Evolutionary conservation across 1,284 basidiomycete genomes (phyloP), one percentile per base, ranked within the genome.

Genomic region (Malassezia nana): DNA sequence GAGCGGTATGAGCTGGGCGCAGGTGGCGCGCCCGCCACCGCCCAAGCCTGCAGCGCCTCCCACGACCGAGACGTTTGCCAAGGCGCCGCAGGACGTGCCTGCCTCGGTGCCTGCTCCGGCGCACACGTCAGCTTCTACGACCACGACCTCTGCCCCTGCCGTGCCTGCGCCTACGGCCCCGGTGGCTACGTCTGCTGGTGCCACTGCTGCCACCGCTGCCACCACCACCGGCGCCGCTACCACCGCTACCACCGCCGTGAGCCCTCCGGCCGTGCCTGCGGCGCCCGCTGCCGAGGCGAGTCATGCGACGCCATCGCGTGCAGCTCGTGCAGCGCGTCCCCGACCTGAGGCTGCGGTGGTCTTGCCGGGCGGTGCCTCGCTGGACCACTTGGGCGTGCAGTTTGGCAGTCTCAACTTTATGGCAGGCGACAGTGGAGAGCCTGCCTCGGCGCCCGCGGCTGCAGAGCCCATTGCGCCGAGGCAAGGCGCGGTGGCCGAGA

Each of bases 341-440:
- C 61, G 59, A 41, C 71, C 72, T 51, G 69, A 72, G 20, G 64
- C 62, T 16, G 59, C 71, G 7, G 69, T 74, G 25, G 68, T 70
- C 28, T 65, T 74, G 65, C 63, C 68, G n/a, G 67, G 68, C 25
- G 65, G 63, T 25, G 56, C 57, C 22, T 57, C 63, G 47, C 60
- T 72, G 33, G 71, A 74, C 64, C 69, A 60, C 43, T 64, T 74
- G 13, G 71, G 69, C 44, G 61, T 72, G 25, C 63, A 69, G 48
- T 74, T 74, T 40, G 71, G 71, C 54, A 64, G 58, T 16, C 63
- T 72, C 48, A 71, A 65, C 62, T 69, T 72, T 60, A 61, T 69
- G 28, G 67, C 63, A 22, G 60, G 57, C 4, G 67, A 22, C 22
- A 24, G 39, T 41, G 30, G 20, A 18, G 30, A 68, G 30, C 42